Evolutionary conservation across 345 rosid species (phyloP), one percentile per base, ranked within the genome.

Genomic region (Brassica napus): DNA sequence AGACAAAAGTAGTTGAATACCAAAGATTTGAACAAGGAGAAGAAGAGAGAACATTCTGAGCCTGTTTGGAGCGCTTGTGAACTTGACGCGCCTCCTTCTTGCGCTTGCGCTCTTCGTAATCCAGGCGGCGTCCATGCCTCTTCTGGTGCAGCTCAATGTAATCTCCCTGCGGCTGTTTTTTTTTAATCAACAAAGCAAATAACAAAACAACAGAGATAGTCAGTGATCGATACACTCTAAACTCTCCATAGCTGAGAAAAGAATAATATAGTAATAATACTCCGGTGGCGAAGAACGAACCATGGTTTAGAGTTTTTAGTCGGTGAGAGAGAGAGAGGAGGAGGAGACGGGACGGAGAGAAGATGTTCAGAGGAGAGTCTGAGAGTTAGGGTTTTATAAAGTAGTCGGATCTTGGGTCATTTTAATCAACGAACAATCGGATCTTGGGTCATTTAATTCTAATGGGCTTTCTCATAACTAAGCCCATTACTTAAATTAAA

Each of bases 41-140:
- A 5, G 16, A 14, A 49, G 76, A 28, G 8, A 37, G n/a, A 34
- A 88, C 93, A 80, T 81, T 86, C 79, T 89, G 98, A 67, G 98
- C 98, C 59, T 32, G 80, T 24, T 78, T 79, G 55, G 98, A 94
- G 81, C 71, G 94, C 83, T 88, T 88, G 85, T 94, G 97, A 68
- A 85, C 92, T 73, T 82, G 84, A 86, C 99, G 98, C 34, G 98
- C 98, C 87, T 90, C 88, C 90, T 82, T 93, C 96, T 95, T 92
- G 77, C 97, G 96, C 88, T 87, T 84, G 24, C 88, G 89, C 84
- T 93, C 59, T 15, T 54, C 98, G 82, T 87, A 84, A 60, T 95
- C 99, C 72, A 67, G 86, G 69, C 96, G 96, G 73, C 85, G 81
- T 54, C 98, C 98, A 89, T 90, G 4, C 66, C 94, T 88, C 97